Evolutionary conservation across 75 land plant genomes (phyloP), one percentile per base, ranked within the genome.

Genomic region (Cunninghamia lanceolata): DNA sequence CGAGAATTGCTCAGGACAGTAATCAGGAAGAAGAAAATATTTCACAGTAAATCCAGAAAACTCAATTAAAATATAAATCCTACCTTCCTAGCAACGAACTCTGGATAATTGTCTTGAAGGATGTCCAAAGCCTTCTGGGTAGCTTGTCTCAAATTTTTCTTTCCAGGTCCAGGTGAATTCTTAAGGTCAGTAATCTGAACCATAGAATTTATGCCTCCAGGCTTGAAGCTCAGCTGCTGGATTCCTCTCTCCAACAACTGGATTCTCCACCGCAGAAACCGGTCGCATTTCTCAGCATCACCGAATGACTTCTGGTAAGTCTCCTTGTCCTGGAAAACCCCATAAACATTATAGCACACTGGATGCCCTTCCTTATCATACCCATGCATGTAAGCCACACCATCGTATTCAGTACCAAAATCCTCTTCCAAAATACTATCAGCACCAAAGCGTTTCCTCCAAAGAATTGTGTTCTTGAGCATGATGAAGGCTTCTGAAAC

Each of bases 81-180:
- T 90, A 92, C 98, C 84, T 91, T 84, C 88, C 87, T 92, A 43
- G 87, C 86, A 35, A 94, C 84, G 50, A 96, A 84, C 42, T 92
- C 98, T 6, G 98, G 98, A 85, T 96, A 96, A 71, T 94, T 86
- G 13, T 94, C 94, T 34, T 91, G 95, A 32, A 96, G 83, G 38
- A 94, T 56, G 17, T 47, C 42, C 19, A 92, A 15, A 36, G 89
- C 85, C 71, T 92, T 89, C 83, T 75, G 92, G 59, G 86, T 90
- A 70, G 85, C 82, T 15, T 81, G 83, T 32, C 91, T 82, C 28
- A 93, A 54, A 75, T 87, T 88, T 83, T 87, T 85, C 39, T 53
- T 89, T 21, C 35, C 88, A 3, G 86, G 83, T 0, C 88, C 83
- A 4, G 89, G 91, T 1, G 89, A 53, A 80, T 92, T 92, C 91